Base-by-base conservation (phyloP, 352 stramenopile genomes). In the Peronospora belbahrii region DNA sequence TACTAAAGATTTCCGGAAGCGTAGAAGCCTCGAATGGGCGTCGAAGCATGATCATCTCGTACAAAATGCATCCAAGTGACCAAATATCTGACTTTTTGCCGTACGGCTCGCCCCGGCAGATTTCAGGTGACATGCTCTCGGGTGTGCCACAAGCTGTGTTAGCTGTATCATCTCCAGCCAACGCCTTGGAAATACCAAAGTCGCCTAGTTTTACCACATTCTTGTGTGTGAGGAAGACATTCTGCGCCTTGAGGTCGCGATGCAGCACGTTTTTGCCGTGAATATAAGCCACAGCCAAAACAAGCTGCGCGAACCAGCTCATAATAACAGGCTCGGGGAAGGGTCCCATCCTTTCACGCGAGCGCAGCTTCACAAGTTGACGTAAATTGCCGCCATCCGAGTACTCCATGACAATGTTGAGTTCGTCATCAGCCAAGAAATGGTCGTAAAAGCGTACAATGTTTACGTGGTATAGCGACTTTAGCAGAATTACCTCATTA, bases 401-500 rank as follows among this genome's bases (percentile, higher is more conserved):
- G 45, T 90, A 92, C 45, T 94, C 83, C 82, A 95, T 94, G 33
- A 94, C 75, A 34, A 95, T 95, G 37, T 95, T 91, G 18, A 95
- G 65, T 45, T 92, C 81, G 54, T 92, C 79, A 38, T 91, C 74
- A 13, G 68, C 67, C 58, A 88, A 65, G 45, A 95, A 95, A 39
- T 88, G 78, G 57, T 95, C 83, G 68, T 93, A 91, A 42, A 91
- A 95, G 24, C 79, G 79, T 43, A 95, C 80, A 51, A 95, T 93
- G 45, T 94, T 94, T 19, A 92, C 78, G 57, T 94, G 83, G 62
- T 90, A 90, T 23, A 94, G 64, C 47, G 80, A 90, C 52, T 94
- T 91, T 38, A 94, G 77, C 53, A 94, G 46, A 49, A 91, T 91
- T 0, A 94, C 82, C 61, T 94, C 82, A 43, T 94, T 94, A 52